These are phyloP conservation scores for Cruciata laevipes DNA, from an alignment of 257 asterid species.

Conservation along the genomic window DNA sequence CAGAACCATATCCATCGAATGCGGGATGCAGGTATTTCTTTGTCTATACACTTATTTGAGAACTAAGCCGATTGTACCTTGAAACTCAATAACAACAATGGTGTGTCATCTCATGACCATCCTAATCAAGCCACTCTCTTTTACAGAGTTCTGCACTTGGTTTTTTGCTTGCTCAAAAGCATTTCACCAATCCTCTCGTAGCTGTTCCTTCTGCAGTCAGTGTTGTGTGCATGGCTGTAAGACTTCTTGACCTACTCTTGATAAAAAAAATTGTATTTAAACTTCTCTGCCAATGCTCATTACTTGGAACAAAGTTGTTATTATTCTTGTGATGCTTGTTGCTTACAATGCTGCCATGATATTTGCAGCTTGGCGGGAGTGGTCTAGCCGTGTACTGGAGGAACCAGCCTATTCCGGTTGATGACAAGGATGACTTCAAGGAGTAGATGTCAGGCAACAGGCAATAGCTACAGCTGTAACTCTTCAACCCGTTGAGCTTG, in stretches of 20 bases:
- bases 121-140: neutral
- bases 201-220: constrained; percentile 98
- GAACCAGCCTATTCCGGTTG: constrained; percentile 69
- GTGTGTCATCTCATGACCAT: neutral
- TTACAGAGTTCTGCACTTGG: constrained; percentile 95
- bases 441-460: constrained; percentile 37
- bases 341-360: neutral
- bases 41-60: neutral
- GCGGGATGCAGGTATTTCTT: constrained; percentile 88
- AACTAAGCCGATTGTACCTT: neutral
- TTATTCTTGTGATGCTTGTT: neutral
- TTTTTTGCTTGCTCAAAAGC: constrained; percentile 82
- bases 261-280: neutral
- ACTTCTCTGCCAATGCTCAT: neutral
- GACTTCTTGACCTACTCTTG: constrained; percentile 15
- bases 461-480: neutral
- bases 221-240: constrained; percentile 98
- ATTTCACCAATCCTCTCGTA: constrained; percentile 91
- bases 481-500: constrained; percentile 4
- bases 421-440: constrained; percentile 96
- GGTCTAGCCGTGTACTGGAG: constrained; percentile 95
- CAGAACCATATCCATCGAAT: constrained; percentile 90
- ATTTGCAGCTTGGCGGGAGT: constrained; percentile 85
- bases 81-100: neutral
- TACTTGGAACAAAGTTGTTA: neutral